These are phyloP conservation scores for Jimgerdemannia lactiflua DNA, from an alignment of 192 early-diverging fungal genomes.

Conservation along the genomic window DNA sequence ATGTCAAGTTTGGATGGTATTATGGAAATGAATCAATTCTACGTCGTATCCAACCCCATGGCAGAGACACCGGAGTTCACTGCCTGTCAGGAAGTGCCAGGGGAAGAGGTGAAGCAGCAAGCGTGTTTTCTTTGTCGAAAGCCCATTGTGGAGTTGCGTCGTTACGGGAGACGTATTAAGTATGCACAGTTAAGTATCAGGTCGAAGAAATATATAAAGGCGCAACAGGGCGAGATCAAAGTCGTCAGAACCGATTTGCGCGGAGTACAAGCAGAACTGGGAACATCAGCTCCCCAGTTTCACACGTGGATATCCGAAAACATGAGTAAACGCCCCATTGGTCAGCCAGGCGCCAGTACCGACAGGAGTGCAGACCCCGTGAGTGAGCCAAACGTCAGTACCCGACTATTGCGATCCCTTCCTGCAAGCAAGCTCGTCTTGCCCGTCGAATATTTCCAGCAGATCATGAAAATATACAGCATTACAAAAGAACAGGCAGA, in stretches of 20 bases:
- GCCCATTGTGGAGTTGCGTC: slow-evolving; percentile 29
- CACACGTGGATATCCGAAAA: neutral
- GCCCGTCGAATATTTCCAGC: neutral
- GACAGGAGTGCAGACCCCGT: no score
- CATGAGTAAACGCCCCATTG: neutral
- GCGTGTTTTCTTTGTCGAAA: slow-evolving; percentile 39
- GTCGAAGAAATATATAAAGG: slow-evolving; percentile 18
- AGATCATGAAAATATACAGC: neutral
- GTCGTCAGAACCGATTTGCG: neutral
- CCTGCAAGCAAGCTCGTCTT: neutral
- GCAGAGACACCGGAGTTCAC: slow-evolving; percentile 10
- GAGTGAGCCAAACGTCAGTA: neutral
- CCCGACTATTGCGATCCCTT: neutral
- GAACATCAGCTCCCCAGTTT: neutral
- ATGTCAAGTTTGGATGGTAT: slow-evolving; percentile 47
- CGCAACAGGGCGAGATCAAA: neutral
- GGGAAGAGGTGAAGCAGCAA: slow-evolving; percentile 14
- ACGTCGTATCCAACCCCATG: slow-evolving; percentile 7
- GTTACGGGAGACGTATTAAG: slow-evolving; percentile 37
- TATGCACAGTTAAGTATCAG: slow-evolving; percentile 21
- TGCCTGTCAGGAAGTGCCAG: slow-evolving; percentile 15
- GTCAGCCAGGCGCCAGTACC: no score
- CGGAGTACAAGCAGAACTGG: neutral
- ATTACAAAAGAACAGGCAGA: neutral
- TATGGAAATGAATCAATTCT: slow-evolving; percentile 41